Percentiles rank a stretch among this genome's conserved stretches.
Evolutionary conservation across 495 filamentous ascomycete species (phyloP).

Genomic region (Xylaria castorea): DNA sequence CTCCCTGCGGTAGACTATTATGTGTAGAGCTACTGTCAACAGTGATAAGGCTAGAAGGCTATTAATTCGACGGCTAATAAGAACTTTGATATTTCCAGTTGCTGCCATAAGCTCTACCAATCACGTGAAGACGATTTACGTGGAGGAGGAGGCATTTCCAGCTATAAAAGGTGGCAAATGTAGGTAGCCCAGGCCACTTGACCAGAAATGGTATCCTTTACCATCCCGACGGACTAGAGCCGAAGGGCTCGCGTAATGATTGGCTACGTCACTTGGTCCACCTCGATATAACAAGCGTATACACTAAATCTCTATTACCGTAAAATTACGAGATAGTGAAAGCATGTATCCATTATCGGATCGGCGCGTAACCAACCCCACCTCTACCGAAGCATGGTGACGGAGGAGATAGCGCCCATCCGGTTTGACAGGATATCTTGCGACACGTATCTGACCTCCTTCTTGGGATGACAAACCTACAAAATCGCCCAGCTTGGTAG

Average conservation of each 20-base stretch:
- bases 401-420: constrained; percentile 8
- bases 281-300: constrained; percentile 4
- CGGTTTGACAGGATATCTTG: constrained; percentile 1
- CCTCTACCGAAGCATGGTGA: not conserved
- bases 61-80: not conserved
- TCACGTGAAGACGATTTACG: not conserved
- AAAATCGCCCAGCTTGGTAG: not conserved
- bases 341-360: constrained; percentile 14
- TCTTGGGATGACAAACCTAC: not conserved
- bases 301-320: not conserved
- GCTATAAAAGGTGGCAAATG: constrained; percentile 2
- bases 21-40: not conserved
- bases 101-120: not conserved
- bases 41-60: not conserved
- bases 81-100: not conserved
- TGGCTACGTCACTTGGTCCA: constrained; percentile 23
- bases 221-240: not conserved
- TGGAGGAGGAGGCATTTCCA: not conserved
- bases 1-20: not conserved
- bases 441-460: constrained; percentile 15
- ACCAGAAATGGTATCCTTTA: not conserved
- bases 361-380: constrained; percentile 8
- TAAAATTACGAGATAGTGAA: constrained; percentile 17
- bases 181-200: not conserved
- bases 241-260: not conserved